Percentiles rank a stretch among this genome's conserved stretches.
phyloP scores from a whole-genome alignment of 306 rosid genomes.

The cucumber (Cucumis sativus) region DNA sequence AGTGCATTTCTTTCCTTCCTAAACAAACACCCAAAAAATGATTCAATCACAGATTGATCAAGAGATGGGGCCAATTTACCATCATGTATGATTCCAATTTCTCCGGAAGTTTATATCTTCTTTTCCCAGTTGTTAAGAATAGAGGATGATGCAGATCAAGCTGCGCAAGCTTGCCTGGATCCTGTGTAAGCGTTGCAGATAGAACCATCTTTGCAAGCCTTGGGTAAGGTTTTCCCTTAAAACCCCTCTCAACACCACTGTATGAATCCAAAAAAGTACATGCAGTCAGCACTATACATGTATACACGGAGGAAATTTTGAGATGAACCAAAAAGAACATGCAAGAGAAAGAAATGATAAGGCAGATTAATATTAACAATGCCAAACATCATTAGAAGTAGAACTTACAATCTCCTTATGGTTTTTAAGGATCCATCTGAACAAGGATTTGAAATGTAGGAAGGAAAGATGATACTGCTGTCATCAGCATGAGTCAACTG shows the following conservation, averaged over 20 bases:
- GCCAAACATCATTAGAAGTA: background rate
- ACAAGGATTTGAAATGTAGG: constrained; percentile 28
- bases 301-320: background rate
- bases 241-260: constrained; percentile 85
- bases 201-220: constrained; percentile 86
- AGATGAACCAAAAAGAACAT: background rate
- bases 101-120: constrained; percentile 74
- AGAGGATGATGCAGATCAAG: constrained; percentile 76
- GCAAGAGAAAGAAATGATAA: background rate
- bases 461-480: constrained; percentile 25
- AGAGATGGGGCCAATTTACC: constrained; percentile 30
- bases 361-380: background rate
- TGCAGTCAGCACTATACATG: background rate
- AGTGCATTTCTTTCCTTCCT: background rate
- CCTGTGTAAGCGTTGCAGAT: constrained; percentile 78
- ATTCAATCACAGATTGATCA: background rate
- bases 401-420: constrained; percentile 66
- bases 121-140: constrained; percentile 66
- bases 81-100: constrained; percentile 58
- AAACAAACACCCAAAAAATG: background rate
- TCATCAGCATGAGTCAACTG: constrained; percentile 33
- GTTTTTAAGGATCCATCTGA: constrained; percentile 52
- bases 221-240: constrained; percentile 54
- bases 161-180: constrained; percentile 79
- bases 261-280: constrained; percentile 8